Evolutionary conservation across 768 basidiomycete species (phyloP).

Genomic region (Suillus fuscotomentosus): DNA sequence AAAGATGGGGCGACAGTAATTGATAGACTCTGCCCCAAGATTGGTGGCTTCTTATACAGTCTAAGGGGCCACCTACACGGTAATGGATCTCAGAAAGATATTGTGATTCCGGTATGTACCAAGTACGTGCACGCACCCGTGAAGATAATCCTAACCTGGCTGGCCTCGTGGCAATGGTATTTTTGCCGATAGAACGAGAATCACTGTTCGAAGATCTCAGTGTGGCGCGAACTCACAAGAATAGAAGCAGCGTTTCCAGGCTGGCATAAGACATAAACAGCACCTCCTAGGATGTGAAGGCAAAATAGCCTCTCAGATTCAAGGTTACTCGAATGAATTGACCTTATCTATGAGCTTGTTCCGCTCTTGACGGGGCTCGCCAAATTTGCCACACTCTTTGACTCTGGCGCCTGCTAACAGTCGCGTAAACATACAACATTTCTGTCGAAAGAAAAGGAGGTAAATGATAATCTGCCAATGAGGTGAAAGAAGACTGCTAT

Average conservation of each 20-base stretch:
- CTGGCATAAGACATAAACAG: too few species aligned
- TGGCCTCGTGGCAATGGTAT: too few species aligned
- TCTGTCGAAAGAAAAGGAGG: neutral
- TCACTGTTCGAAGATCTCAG: neutral
- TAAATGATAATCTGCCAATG: neutral
- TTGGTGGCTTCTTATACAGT: neutral
- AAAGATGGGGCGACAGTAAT: neutral
- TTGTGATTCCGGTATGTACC: neutral
- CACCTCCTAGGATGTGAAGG: too few species aligned
- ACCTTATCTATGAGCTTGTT: constrained; percentile 61
- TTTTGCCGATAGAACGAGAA: neutral
- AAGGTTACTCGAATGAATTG: neutral
- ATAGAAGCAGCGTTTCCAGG: neutral
- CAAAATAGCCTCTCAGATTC: too few species aligned
- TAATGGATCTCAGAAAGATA: neutral
- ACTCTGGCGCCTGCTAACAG: constrained; percentile 32
- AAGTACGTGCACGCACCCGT: neutral
- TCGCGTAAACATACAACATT: neutral
- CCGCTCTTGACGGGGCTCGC: constrained; percentile 43
- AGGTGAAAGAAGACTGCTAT: too few species aligned
- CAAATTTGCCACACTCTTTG: too few species aligned
- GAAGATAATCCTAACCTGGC: neutral
- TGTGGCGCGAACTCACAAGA: neutral
- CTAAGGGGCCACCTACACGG: neutral
- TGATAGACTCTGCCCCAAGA: neutral